phyloP scores from a whole-genome alignment of 164 flowering plant genomes.

The Buxus sempervirens region DNA sequence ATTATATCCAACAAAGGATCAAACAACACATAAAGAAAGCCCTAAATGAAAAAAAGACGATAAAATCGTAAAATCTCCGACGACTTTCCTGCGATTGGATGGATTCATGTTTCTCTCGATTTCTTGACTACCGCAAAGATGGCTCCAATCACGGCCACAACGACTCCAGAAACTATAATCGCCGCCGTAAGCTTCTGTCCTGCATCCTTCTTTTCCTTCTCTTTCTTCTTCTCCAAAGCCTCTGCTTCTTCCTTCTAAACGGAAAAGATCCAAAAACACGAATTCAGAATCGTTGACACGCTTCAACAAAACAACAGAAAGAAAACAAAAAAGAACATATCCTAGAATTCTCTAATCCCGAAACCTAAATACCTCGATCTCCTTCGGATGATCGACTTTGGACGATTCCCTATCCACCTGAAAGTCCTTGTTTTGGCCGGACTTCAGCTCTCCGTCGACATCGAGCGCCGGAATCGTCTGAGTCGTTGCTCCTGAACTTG shows the following conservation, averaged over 20 bases:
- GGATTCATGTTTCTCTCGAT: slow-evolving; percentile 41
- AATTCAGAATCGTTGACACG: neutral
- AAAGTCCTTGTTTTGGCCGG: slow-evolving; percentile 23
- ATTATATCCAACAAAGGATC: no score
- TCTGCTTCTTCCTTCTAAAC: slow-evolving; percentile 27
- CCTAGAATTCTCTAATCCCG: neutral
- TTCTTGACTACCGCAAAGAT: slow-evolving; percentile 52
- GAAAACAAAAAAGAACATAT: no score
- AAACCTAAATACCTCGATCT: slow-evolving; percentile 25
- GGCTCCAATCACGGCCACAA: slow-evolving; percentile 56
- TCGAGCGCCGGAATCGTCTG: slow-evolving; percentile 32
- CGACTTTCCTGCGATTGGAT: neutral
- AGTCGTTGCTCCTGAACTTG: slow-evolving; percentile 3
- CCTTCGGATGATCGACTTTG: slow-evolving; percentile 27
- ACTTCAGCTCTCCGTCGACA: slow-evolving; percentile 30
- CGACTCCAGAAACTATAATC: slow-evolving; percentile 42
- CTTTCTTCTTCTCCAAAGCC: slow-evolving; percentile 12
- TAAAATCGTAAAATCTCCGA: no score
- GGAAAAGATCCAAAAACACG: neutral
- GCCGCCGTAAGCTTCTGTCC: slow-evolving; percentile 33
- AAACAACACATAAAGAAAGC: no score
- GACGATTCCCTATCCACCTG: slow-evolving; percentile 36
- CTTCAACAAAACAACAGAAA: neutral
- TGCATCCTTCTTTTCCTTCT: slow-evolving; percentile 23
- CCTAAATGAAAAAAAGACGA: no score